Base-by-base conservation (phyloP, 352 stramenopile species). In the Phytophthora nicotianae region DNA sequence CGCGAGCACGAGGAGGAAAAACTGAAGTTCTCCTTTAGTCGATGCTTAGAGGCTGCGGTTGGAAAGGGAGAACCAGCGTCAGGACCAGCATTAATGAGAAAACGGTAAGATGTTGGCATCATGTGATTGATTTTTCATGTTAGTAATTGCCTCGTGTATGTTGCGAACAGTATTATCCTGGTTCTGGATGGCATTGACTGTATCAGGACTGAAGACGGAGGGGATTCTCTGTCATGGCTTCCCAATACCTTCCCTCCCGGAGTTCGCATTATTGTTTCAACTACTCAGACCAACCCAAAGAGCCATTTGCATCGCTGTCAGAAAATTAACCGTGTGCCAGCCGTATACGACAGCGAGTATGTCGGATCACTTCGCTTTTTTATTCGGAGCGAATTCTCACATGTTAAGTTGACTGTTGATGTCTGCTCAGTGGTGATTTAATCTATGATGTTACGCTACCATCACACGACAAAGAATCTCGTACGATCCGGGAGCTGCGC, bases 1-100 rank as follows among this genome's bases (percentile, higher is more conserved):
- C 79, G 68, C 24, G 84, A 92, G 23, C 77, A 93, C 58, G 84
- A 95, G 40, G 86, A 95, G 57, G 84, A 95, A 50, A 93, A 93
- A 56, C 77, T 95, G 61, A 93, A 92, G 59, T 95, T 93, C 20
- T 93, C 86, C 0, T 83, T 95, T 19, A 81, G 65, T 20, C 77
- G 86, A 7, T 95, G 86, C 46, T 74, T 95, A 20, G 84, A 93
- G 56, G 83, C 79, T 21, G 86, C 81, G 1, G 77, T 86, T 6
- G 74, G 81, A 37, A 70, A 73, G 7, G 68, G 64, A 26, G 45
- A 87, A n/a, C 65, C 75, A 23, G 53, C 61, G 0, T 58, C 57
- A 17, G 70, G 66, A 10, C 32, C 66, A 33, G 45, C 54, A 13
- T 68, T 50, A 4, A 72, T 71, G 49, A 41, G 62, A 23, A 79